These are phyloP conservation scores for Verticillium nubilum DNA, from an alignment of 2,329 filamentous ascomycete genomes.

Conservation along the genomic window DNA sequence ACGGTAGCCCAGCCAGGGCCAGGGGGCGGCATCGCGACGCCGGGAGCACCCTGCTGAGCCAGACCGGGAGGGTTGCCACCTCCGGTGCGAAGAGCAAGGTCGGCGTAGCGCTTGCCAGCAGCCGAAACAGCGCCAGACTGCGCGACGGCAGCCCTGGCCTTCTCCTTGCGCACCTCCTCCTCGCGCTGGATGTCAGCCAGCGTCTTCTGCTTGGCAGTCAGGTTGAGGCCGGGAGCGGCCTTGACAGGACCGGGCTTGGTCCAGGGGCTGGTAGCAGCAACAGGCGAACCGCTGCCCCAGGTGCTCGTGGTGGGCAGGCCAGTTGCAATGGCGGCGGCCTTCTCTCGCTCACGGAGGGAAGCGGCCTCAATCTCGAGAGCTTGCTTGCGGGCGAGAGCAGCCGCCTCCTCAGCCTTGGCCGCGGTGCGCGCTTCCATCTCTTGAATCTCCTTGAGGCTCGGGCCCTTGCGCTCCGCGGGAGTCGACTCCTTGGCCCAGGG, in stretches of 20 bases:
- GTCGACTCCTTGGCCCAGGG: slow-evolving; percentile 92
- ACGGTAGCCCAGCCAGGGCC: slow-evolving; percentile 83
- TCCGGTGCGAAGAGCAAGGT: slow-evolving; percentile 74
- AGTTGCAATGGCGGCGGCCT: slow-evolving; percentile 53
- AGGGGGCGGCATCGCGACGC: slow-evolving; percentile 34
- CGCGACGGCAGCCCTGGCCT: slow-evolving; percentile 46
- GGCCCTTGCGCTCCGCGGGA: slow-evolving; percentile 66
- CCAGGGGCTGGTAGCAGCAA: slow-evolving; percentile 60
- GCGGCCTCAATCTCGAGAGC: slow-evolving; percentile 74
- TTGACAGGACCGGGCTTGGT: slow-evolving; percentile 54
- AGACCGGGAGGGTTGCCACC: slow-evolving; percentile 10
- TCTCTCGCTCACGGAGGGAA: slow-evolving; percentile 55
- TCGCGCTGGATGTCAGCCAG: slow-evolving; percentile 95
- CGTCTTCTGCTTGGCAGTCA: slow-evolving; percentile 68
- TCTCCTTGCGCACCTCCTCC: slow-evolving; percentile 86
- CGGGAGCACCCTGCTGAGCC: slow-evolving; percentile 34
- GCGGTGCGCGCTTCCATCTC: slow-evolving; percentile 91
- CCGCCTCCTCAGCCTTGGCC: slow-evolving; percentile 79
- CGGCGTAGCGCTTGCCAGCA: slow-evolving; percentile 83
- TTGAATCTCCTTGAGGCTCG: slow-evolving; percentile 93
- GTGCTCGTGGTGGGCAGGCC: slow-evolving; percentile 84
- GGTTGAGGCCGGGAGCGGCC: slow-evolving; percentile 19
- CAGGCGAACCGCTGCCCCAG: slow-evolving; percentile 78
- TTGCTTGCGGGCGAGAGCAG: slow-evolving; percentile 70
- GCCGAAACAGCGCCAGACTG: slow-evolving; percentile 40